Evolutionary conservation across 345 rosid genomes (phyloP).

Genomic region (Triadica sebifera): DNA sequence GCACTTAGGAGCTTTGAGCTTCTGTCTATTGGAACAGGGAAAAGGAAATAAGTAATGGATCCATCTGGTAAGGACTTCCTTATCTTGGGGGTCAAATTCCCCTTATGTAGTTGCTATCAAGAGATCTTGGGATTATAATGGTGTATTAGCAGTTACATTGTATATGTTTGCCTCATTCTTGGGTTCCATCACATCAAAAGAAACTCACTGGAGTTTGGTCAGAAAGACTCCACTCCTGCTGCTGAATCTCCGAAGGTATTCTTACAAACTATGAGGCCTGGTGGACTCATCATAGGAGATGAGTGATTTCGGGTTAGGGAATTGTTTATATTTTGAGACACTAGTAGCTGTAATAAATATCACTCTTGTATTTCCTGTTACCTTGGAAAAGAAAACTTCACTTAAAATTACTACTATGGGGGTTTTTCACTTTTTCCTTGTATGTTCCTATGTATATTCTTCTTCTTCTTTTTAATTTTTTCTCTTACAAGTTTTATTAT

Average conservation of each 20-base stretch:
- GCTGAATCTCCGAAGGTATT: constrained; percentile 12
- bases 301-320: constrained; percentile 22
- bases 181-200: constrained; percentile 3
- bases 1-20: constrained; percentile 61
- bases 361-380: neutral
- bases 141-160: constrained; percentile 10
- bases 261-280: neutral
- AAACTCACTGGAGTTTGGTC: neutral
- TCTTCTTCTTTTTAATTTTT: too few species aligned
- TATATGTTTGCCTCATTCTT: constrained; percentile 12
- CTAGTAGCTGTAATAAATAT: constrained; percentile 23
- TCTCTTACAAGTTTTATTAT: neutral
- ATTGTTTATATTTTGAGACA: constrained; percentile 35
- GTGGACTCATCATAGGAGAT: constrained; percentile 4
- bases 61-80: constrained; percentile 6
- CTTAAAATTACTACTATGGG: neutral
- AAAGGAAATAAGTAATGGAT: constrained; percentile 19
- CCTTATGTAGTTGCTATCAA: constrained; percentile 11
- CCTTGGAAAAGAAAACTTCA: neutral
- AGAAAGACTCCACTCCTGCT: neutral
- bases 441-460: neutral
- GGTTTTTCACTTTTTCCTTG: neutral
- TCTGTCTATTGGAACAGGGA: constrained; percentile 52
- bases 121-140: constrained; percentile 3
- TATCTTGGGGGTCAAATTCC: constrained; percentile 13